Percentiles rank a stretch among this genome's conserved stretches.
Evolutionary conservation across 306 rosid genomes (phyloP).

Genomic region (Mimosa bimucronata): DNA sequence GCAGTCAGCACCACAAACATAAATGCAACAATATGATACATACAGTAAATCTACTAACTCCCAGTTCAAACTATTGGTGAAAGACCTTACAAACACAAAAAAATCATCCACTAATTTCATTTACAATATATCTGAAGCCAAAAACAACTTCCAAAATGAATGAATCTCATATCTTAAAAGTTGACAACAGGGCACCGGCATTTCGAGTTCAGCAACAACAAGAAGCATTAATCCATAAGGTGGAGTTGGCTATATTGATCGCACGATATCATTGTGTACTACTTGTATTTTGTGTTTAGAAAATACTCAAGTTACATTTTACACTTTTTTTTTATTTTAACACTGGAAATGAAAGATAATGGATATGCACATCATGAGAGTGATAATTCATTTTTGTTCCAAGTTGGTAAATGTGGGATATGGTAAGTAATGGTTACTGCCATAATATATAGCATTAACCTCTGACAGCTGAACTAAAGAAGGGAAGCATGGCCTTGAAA

Average conservation of each 20-base stretch:
- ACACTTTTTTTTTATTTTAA: conserved; percentile 36
- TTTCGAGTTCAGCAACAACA: conserved; percentile 19
- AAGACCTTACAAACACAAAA: conserved; percentile 1
- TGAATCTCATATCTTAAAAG: conserved; percentile 27
- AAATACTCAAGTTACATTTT: conserved; percentile 29
- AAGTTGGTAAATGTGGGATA: neutral
- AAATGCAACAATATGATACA: neutral
- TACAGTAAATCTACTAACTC: conserved; percentile 18
- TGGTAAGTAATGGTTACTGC: neutral
- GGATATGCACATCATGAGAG: conserved; percentile 7
- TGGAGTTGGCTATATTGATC: no score
- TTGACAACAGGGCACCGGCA: conserved; percentile 14
- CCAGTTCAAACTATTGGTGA: conserved; percentile 22
- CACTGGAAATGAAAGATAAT: conserved; percentile 47
- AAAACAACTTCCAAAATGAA: conserved; percentile 29
- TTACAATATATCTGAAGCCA: neutral
- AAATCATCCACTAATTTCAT: conserved; percentile 38
- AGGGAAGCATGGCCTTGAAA: neutral
- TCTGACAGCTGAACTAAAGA: neutral
- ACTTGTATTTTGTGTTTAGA: conserved; percentile 25
- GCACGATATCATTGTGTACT: no score
- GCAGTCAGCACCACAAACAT: neutral
- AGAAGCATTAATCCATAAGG: no score
- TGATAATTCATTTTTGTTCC: conserved; percentile 3
- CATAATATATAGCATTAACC: neutral